Conservation (phyloP, 495 filamentous ascomycete genomes). For the Penicillium crystallinum region DNA sequence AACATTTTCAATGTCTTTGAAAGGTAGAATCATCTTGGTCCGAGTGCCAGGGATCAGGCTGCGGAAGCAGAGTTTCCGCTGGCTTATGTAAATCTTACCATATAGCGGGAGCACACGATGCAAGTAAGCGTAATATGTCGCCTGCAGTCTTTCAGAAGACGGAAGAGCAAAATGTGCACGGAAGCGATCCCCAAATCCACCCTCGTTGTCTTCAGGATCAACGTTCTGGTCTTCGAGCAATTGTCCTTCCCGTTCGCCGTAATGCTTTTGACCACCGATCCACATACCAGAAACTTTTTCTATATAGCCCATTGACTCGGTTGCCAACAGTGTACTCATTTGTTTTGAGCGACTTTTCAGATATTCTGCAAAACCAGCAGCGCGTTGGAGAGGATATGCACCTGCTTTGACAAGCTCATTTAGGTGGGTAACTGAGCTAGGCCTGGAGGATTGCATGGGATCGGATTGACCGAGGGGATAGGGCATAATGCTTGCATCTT, state of each 20-base stretch:
- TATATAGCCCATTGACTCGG: conserved; percentile 94
- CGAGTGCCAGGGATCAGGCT: conserved; percentile 85
- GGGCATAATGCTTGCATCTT: neutral
- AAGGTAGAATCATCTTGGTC: conserved; percentile 86
- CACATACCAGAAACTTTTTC: conserved; percentile 98
- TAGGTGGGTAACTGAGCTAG: conserved; percentile 7
- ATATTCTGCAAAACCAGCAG: conserved; percentile 78
- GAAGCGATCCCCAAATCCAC: conserved; percentile 65
- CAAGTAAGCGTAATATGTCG: conserved; percentile 84
- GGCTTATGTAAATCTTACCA: conserved; percentile 93
- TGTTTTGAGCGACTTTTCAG: conserved; percentile 68
- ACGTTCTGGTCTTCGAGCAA: conserved; percentile 57
- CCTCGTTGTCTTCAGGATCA: conserved; percentile 61
- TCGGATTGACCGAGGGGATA: conserved; percentile 15
- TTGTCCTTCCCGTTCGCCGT: conserved; percentile 67
- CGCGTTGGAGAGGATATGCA: conserved; percentile 77
- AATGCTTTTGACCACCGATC: conserved; percentile 86
- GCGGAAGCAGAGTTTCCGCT: conserved; percentile 88
- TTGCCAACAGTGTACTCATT: conserved; percentile 82
- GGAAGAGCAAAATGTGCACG: conserved; percentile 86
- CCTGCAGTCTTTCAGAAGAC: conserved; percentile 76
- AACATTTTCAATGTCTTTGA: conserved; percentile 90
- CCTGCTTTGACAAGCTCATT: conserved; percentile 66
- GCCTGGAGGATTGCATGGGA: conserved; percentile 8
- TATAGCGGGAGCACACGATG: conserved; percentile 88